Conservation (phyloP, 768 basidiomycete species). For the Collybiopsis confluens region DNA sequence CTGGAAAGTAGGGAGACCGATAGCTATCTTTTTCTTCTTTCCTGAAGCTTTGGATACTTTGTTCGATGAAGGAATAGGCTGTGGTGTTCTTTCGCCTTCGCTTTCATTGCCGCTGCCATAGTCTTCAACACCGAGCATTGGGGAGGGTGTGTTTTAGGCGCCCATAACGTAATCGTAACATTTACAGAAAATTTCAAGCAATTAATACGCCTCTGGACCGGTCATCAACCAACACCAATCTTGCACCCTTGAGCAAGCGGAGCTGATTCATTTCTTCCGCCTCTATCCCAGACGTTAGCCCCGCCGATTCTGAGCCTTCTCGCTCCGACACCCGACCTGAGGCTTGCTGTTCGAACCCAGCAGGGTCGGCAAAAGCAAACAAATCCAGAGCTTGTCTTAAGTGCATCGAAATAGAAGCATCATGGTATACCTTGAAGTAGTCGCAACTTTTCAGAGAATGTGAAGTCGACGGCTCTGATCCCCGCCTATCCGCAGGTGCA, state of each 20-base stretch:
- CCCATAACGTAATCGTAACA: too few species aligned
- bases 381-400: neutral
- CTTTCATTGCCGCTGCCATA: slow-evolving; percentile 72
- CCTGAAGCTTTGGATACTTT: slow-evolving; percentile 28
- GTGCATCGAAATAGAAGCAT: slow-evolving; percentile 2
- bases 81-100: slow-evolving; percentile 36
- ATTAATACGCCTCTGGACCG: neutral
- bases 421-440: slow-evolving; percentile 6
- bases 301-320: neutral
- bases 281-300: neutral
- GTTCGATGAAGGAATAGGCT: slow-evolving; percentile 9
- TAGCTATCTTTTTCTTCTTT: slow-evolving; percentile 53
- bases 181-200: neutral
- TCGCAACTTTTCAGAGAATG: neutral
- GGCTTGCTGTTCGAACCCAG: neutral
- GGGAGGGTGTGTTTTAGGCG: too few species aligned
- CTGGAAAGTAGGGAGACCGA: slow-evolving; percentile 48
- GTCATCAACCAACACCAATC: neutral
- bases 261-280: neutral
- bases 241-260: neutral
- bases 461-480: too few species aligned
- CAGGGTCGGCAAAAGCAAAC: neutral
- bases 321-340: neutral
- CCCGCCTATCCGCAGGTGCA: neutral
- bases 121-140: slow-evolving; percentile 77